Base-by-base conservation (phyloP, 257 asterid genomes). In the Rubia yunnanensis region DNA sequence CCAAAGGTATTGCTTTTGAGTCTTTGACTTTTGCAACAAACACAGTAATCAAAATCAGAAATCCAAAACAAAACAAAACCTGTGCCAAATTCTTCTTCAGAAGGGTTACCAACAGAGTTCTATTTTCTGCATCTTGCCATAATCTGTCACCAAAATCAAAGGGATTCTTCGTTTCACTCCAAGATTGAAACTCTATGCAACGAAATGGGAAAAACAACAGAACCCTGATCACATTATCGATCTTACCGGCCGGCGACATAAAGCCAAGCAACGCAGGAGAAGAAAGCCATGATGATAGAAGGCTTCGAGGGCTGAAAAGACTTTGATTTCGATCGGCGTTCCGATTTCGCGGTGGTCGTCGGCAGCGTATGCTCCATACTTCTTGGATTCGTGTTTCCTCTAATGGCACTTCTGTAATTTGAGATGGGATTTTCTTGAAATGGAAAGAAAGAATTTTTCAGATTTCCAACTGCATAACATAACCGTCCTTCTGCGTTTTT, bases 111-210 rank as follows among this genome's bases (percentile, higher is more conserved):
- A 88, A 67, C 20, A 91, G 55, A 79, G 60, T 60, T 80, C 96
- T 76, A 82, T 79, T 79, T 73, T 88, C 98, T 1, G 96, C 89
- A 71, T 91, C 98, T 78, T 91, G 98, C 98, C 98, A 91, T 79
- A 91, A 70, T 70, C 98, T 91, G 76, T 26, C 58, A 32, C 63
- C 36, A 54, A 34, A 14, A 7, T 7, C 39, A 24, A 69, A 64
- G 66, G 50, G 1, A 18, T n/a, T 11, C 1, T 4, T 41, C 34
- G 26, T 3, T 44, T 15, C 64, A 44, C 34, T 11, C 57, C 54
- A 56, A 7, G 4, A 57, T 3, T 26, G 71, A 27, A 52, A 55
- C 34, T 55, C 28, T 28, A 18, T 57, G 30, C 61, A 10, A 55
- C 15, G 17, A 3, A 44, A 44, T 5, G 52, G 52, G 5, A 15